Evolutionary conservation across 345 rosid genomes (phyloP).

Genomic region (Leavenworthia alabamica): DNA sequence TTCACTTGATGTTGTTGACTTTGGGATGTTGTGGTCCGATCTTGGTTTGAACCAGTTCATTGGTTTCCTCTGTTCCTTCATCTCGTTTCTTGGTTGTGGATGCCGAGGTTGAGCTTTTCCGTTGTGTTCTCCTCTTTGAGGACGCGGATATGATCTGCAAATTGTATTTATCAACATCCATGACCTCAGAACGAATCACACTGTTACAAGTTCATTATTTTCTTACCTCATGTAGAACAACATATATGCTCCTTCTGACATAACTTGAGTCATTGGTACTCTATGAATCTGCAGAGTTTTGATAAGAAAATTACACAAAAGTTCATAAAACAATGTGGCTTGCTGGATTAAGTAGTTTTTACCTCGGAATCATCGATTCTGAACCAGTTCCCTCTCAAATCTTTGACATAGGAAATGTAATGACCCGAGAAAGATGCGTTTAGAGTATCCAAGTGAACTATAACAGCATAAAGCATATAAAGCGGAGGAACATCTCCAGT

Average conservation of each 20-base stretch:
- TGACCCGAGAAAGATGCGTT: conserved; percentile 84
- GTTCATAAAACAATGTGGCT: background rate
- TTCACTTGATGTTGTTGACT: conserved; percentile 67
- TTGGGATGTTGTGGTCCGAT: conserved; percentile 30
- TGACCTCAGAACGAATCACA: background rate
- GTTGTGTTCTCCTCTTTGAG: conserved; percentile 31
- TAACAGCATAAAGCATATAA: conserved; percentile 66
- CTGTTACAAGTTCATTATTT: background rate
- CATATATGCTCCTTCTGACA: conserved; percentile 92
- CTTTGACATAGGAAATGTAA: conserved; percentile 70
- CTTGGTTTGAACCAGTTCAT: conserved; percentile 23
- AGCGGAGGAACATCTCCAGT: conserved; percentile 65
- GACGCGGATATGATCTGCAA: conserved; percentile 68
- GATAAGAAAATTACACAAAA: background rate
- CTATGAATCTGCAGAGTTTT: conserved; percentile 48
- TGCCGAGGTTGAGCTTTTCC: conserved; percentile 40
- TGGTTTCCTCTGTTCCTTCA: conserved; percentile 40
- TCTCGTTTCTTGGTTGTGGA: conserved; percentile 30
- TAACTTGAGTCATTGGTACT: conserved; percentile 72
- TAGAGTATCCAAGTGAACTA: conserved; percentile 79
- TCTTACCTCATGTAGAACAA: conserved; percentile 76
- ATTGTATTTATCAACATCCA: background rate
- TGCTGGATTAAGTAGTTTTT: background rate
- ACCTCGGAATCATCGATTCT: conserved; percentile 81
- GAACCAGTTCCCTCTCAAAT: conserved; percentile 67